These are phyloP conservation scores for Coemansia furcata DNA, from an alignment of 192 early-diverging fungal species.

Conservation along the genomic window DNA sequence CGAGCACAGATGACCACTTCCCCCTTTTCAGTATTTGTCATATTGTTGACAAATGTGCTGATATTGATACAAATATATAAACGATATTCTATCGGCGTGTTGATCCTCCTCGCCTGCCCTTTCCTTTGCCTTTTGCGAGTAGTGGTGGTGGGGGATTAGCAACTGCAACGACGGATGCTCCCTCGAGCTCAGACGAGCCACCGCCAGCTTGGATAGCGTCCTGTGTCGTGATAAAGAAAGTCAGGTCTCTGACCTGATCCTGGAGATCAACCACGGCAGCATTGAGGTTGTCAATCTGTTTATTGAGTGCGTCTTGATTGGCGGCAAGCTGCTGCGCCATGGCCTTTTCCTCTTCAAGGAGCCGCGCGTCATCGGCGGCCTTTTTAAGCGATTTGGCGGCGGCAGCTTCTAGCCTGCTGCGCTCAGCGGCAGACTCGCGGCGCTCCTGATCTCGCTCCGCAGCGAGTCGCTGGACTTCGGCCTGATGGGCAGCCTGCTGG, in stretches of 20 bases:
- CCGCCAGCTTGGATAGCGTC: constrained; percentile 21
- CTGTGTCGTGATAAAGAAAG: constrained; percentile 81
- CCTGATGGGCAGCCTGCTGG: not conserved
- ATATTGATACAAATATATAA: not conserved
- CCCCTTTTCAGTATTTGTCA: not conserved
- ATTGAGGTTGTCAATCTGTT: constrained; percentile 58
- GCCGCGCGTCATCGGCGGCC: constrained; percentile 69
- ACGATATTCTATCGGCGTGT: not conserved
- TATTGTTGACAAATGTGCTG: not conserved
- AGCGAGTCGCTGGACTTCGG: constrained; percentile 22
- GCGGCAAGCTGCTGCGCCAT: constrained; percentile 52
- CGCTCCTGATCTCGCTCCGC: constrained; percentile 44
- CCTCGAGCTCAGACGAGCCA: constrained; percentile 36
- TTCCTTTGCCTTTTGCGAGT: constrained; percentile 1
- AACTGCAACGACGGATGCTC: constrained; percentile 24
- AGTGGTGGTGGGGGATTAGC: not conserved
- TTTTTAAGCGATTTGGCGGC: constrained; percentile 56
- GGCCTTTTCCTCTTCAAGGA: constrained; percentile 54
- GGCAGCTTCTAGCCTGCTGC: constrained; percentile 57
- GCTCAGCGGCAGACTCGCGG: constrained; percentile 37
- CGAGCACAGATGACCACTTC: too few species aligned
- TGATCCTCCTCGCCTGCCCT: not conserved
- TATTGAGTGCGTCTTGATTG: constrained; percentile 65
- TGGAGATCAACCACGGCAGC: constrained; percentile 63
- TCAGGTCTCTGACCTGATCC: constrained; percentile 90